phyloP scores from a whole-genome alignment of 306 rosid genomes.

The Cucurbita maxima region DNA sequence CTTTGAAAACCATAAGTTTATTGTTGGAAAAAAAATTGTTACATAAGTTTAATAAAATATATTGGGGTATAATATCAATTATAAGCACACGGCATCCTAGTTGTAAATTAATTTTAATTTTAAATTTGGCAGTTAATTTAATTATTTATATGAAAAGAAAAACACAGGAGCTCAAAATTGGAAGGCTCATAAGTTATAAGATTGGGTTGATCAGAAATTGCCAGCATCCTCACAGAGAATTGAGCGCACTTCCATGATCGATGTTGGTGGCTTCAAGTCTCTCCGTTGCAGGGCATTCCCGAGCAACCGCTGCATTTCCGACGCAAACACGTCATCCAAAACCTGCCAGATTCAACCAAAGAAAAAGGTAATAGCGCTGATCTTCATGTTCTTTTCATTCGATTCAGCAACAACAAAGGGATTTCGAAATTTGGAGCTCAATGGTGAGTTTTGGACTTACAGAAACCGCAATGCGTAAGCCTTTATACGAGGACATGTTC shows the following conservation, averaged over 20 bases:
- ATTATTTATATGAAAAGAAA: not conserved
- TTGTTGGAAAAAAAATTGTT: too few species aligned
- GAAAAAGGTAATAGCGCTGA: not conserved
- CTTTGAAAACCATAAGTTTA: not conserved
- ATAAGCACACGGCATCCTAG: not conserved
- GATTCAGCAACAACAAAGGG: not conserved
- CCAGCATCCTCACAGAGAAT: conserved; percentile 58
- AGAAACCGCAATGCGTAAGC: conserved; percentile 44
- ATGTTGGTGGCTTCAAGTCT: conserved; percentile 65
- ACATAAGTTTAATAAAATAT: not conserved
- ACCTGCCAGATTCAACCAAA: conserved; percentile 27
- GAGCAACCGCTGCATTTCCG: conserved; percentile 74
- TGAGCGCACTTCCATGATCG: conserved; percentile 83
- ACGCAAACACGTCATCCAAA: conserved; percentile 73
- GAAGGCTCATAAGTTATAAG: not conserved
- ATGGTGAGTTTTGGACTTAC: not conserved
- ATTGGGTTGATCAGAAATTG: not conserved
- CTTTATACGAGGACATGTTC: conserved; percentile 81
- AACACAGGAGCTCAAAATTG: not conserved
- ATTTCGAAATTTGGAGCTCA: not conserved
- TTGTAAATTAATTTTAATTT: too few species aligned
- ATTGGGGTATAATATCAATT: not conserved
- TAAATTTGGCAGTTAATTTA: too few species aligned
- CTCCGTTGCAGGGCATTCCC: conserved; percentile 76
- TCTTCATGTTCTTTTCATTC: not conserved